A percentile compares a stretch with the other conserved stretches of the same genome.
These are phyloP conservation scores for Mycena sanguinolenta DNA, from an alignment of 768 basidiomycete species.

Conservation along the genomic window DNA sequence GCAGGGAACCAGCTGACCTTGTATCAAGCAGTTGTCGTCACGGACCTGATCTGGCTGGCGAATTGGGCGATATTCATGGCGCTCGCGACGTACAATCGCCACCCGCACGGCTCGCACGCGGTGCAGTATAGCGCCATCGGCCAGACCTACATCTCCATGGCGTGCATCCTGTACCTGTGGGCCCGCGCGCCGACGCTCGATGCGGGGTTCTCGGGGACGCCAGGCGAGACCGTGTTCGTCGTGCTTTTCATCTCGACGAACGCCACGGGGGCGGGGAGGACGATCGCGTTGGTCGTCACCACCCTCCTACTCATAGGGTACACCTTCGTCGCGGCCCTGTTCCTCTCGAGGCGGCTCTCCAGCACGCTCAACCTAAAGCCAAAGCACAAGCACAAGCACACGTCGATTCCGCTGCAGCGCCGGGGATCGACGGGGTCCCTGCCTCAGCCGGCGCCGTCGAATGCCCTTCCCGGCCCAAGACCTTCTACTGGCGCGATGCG, in stretches of 20 bases:
- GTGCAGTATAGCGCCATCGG: slow-evolving; percentile 40
- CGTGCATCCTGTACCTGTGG: slow-evolving; percentile 38
- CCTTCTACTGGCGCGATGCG: not conserved
- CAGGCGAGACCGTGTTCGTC: slow-evolving; percentile 25
- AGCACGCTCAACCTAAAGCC: not conserved
- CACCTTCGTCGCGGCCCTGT: slow-evolving; percentile 17
- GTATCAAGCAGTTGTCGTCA: slow-evolving; percentile 43
- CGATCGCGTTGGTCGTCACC: slow-evolving; percentile 25
- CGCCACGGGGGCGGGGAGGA: slow-evolving; percentile 22
- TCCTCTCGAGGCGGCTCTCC: slow-evolving; percentile 4
- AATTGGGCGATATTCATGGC: slow-evolving; percentile 44
- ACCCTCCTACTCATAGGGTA: slow-evolving; percentile 19
- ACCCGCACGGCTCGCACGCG: slow-evolving; percentile 29
- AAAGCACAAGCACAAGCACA: not conserved
- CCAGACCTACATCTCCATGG: slow-evolving; percentile 41
- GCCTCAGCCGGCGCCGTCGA: not conserved
- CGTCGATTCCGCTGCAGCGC: not conserved
- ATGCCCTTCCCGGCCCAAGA: too few species aligned
- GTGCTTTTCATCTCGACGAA: slow-evolving; percentile 13
- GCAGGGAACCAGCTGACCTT: slow-evolving; percentile 34
- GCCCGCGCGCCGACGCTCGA: slow-evolving; percentile 20
- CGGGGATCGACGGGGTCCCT: not conserved
- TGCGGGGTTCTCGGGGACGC: not conserved
- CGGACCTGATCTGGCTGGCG: slow-evolving; percentile 43
- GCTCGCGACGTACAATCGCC: slow-evolving; percentile 44